Conservation (phyloP, 2,329 filamentous ascomycete species). For the Aureobasidium subglaciale region DNA sequence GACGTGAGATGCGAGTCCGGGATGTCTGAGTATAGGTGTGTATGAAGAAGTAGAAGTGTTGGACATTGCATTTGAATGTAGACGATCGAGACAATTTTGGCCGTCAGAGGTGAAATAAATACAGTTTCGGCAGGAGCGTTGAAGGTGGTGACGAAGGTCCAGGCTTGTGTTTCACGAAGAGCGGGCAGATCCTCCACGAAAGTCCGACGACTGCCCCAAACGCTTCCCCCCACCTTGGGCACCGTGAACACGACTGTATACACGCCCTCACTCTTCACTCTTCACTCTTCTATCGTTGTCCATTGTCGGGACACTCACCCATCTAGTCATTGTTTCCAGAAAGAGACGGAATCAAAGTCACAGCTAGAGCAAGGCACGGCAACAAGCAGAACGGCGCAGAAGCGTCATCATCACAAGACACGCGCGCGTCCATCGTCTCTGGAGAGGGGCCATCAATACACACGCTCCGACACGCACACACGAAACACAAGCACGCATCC, state of each 20-base stretch:
- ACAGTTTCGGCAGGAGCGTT: not conserved
- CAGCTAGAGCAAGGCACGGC: not conserved
- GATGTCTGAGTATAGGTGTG: constrained; percentile 7
- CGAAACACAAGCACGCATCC: not conserved
- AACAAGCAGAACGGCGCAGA: not conserved
- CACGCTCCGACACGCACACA: not conserved
- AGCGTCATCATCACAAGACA: constrained; percentile 6
- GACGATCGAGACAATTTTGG: too few relatives aligned
- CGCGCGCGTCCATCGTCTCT: not conserved
- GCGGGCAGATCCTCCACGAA: not conserved
- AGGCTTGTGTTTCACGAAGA: not conserved
- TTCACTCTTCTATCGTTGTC: not conserved
- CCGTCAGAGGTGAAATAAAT: too few relatives aligned
- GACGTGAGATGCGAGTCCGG: constrained; percentile 16
- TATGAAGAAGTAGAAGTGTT: not conserved
- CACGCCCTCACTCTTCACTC: not conserved
- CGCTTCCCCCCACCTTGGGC: not conserved
- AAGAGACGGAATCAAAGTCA: not conserved
- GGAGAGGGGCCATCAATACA: not conserved
- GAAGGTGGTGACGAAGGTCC: not conserved
- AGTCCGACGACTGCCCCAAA: constrained; percentile 1
- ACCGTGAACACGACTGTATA: not conserved
- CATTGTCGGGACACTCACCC: not conserved
- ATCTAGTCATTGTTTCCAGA: not conserved
- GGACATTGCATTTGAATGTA: too few relatives aligned